A percentile compares a stretch with the other conserved stretches of the same genome.
Conservation (phyloP, 1,284 basidiomycete genomes). For the Microbotryum lychnidis-dioicae region DNA sequence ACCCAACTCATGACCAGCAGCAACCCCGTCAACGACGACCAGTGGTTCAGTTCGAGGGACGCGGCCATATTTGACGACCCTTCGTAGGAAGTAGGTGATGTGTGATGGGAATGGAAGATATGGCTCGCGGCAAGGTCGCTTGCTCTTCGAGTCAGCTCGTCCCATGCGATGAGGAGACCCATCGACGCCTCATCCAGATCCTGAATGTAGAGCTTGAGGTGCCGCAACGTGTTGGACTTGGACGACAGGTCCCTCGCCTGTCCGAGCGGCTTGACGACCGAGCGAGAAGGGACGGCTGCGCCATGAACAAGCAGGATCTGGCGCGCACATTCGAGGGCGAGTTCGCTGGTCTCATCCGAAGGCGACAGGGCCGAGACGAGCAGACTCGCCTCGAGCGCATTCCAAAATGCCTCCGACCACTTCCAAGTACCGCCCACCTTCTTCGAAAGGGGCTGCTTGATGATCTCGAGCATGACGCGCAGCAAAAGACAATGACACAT, state of each 20-base stretch:
- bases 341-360: neutral
- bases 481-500: too few relatives aligned
- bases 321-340: neutral
- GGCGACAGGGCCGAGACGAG: neutral
- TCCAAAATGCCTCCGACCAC: too few relatives aligned
- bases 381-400: neutral
- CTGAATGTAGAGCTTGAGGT: neutral
- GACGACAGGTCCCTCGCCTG: neutral
- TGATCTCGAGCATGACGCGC: too few relatives aligned
- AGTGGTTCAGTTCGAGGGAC: neutral
- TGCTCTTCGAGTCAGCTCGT: conserved; percentile 4
- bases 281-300: too few relatives aligned
- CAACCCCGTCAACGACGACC: neutral
- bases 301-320: neutral
- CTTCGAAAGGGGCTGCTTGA: too few relatives aligned
- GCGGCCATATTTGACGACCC: neutral
- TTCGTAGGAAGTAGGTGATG: too few relatives aligned
- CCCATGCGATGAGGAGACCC: conserved; percentile 3
- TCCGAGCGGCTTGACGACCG: neutral
- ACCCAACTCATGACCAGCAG: neutral
- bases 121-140: conserved; percentile 3
- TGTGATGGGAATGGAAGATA: neutral
- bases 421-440: too few relatives aligned
- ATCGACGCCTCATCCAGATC: neutral
- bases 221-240: neutral